These are phyloP conservation scores for Trametes sp. DNA, from an alignment of 1,284 basidiomycete genomes.

Conservation along the genomic window DNA sequence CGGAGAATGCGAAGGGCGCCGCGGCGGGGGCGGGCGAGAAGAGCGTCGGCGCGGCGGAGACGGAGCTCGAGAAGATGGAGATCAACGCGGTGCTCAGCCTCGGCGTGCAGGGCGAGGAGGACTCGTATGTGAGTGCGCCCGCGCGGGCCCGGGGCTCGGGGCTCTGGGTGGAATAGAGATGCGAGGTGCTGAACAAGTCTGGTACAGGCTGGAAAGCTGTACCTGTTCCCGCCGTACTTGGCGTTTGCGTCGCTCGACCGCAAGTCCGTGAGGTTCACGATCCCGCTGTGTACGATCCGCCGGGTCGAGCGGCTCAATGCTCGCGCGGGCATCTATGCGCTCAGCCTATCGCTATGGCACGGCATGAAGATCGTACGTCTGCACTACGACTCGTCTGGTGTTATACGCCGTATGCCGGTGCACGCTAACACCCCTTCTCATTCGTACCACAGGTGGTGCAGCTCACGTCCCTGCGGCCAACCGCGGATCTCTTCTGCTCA, in stretches of 20 bases:
- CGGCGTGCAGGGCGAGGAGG: constrained; percentile 81
- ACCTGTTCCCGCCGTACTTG: constrained; percentile 90
- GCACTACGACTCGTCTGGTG: too few species aligned
- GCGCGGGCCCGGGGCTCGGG: neutral
- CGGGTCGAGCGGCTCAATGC: constrained; percentile 95
- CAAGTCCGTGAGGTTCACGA: constrained; percentile 90
- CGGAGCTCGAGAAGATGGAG: constrained; percentile 79
- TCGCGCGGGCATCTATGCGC: constrained; percentile 92
- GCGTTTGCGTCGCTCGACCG: constrained; percentile 93
- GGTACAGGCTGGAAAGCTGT: constrained; percentile 87
- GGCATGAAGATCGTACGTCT: constrained; percentile 90
- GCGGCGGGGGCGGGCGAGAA: constrained; percentile 32
- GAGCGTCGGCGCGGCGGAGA: constrained; percentile 26
- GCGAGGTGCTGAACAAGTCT: neutral
- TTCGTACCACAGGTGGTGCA: constrained; percentile 79
- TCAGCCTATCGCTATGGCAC: constrained; percentile 96
- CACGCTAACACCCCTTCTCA: neutral
- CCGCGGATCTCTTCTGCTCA: constrained; percentile 94
- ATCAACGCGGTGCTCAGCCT: constrained; percentile 91
- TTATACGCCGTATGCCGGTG: neutral
- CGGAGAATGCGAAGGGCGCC: constrained; percentile 12
- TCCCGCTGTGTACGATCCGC: constrained; percentile 93
- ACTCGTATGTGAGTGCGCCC: constrained; percentile 84
- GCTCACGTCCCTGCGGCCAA: constrained; percentile 93
- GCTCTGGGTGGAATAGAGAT: neutral